Percentiles rank a stretch among this genome's conserved stretches.
Evolutionary conservation across 177 flowering plant species (phyloP).

Genomic region (Telopea speciosissima): DNA sequence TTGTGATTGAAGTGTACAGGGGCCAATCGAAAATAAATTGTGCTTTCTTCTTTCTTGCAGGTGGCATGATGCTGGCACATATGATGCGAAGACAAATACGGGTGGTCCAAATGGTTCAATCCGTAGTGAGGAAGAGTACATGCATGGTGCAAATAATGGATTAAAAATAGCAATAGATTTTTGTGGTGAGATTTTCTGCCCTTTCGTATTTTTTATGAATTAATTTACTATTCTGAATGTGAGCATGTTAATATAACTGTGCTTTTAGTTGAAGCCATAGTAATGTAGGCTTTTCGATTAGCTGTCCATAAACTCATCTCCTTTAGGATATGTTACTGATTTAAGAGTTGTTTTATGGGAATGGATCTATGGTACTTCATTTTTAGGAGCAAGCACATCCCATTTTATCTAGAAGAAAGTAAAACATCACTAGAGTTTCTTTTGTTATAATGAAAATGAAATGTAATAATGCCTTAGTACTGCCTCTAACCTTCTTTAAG

Average conservation of each 20-base stretch:
- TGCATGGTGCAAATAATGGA: constrained; percentile 73
- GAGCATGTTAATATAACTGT: background rate
- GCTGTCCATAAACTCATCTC: background rate
- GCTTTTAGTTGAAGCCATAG: background rate
- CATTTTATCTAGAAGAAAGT: too few relatives aligned
- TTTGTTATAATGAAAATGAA: background rate
- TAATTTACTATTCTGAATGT: background rate
- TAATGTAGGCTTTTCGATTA: background rate
- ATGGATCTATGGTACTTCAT: too few relatives aligned
- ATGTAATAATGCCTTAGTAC: background rate
- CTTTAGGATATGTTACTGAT: background rate
- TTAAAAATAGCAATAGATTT: constrained; percentile 72
- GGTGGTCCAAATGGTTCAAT: constrained; percentile 97
- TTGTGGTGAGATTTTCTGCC: too few relatives aligned
- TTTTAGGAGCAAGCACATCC: too few relatives aligned
- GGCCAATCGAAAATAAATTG: background rate
- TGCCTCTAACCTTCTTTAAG: background rate
- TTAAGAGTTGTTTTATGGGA: too few relatives aligned
- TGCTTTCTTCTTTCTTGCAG: constrained; percentile 30
- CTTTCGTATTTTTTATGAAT: background rate
- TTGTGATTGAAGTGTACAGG: background rate
- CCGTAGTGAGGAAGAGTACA: constrained; percentile 67
- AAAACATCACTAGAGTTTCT: too few relatives aligned
- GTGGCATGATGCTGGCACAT: constrained; percentile 99
- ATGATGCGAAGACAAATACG: constrained; percentile 67